A percentile compares a stretch with the other conserved stretches of the same genome.
Evolutionary conservation across 139 green algal species (phyloP).

Genomic region (Tetradesmus obliquus): DNA sequence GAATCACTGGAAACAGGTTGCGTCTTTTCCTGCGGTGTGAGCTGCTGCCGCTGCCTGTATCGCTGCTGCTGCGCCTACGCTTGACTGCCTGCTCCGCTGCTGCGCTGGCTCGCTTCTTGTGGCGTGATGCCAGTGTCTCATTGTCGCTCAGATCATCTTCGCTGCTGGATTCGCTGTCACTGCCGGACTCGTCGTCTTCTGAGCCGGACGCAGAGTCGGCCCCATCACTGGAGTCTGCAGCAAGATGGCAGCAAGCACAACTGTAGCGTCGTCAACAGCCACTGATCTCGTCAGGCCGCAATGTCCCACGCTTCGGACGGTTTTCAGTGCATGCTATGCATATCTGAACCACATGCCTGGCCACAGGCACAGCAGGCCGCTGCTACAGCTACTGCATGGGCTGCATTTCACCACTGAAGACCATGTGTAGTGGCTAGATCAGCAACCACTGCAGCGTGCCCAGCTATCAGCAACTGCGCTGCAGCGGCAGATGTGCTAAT

Average conservation of each 20-base stretch:
- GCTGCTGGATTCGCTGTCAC: not conserved
- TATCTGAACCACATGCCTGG: too few species aligned
- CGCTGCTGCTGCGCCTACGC: constrained; percentile 44
- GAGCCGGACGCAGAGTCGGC: not conserved
- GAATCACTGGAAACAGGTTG: constrained; percentile 34
- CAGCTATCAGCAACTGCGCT: too few species aligned
- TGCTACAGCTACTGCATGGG: too few species aligned
- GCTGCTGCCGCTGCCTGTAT: constrained; percentile 2
- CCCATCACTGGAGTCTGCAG: not conserved
- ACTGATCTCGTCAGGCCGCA: too few species aligned
- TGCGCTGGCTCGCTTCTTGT: not conserved
- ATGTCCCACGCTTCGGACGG: too few species aligned
- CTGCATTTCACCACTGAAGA: too few species aligned
- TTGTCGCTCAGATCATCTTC: constrained; percentile 36
- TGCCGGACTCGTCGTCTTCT: not conserved
- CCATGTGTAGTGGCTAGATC: too few species aligned
- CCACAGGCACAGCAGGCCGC: too few species aligned
- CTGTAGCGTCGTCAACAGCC: too few species aligned
- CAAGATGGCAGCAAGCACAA: not conserved
- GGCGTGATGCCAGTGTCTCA: constrained; percentile 20
- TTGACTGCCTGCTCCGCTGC: constrained; percentile 6
- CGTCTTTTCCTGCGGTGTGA: constrained; percentile 22
- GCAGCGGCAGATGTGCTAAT: not conserved
- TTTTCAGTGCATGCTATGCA: too few species aligned
- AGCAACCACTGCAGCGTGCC: too few species aligned